These are phyloP conservation scores for Rehmannia glutinosa DNA, from an alignment of 257 asterid genomes.

Conservation along the genomic window DNA sequence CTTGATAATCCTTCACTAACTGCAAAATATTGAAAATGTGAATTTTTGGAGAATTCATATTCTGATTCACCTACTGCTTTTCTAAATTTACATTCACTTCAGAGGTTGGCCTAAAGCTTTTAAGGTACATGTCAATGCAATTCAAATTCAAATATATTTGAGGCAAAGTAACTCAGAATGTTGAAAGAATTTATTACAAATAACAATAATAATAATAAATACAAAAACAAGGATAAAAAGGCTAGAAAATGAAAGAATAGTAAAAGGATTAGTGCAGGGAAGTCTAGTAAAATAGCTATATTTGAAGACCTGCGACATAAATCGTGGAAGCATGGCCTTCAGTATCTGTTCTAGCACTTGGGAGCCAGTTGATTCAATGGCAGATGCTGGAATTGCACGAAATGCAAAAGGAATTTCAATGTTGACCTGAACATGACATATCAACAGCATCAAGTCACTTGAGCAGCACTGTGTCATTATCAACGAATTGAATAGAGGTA, in stretches of 20 bases:
- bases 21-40: conserved; percentile 28
- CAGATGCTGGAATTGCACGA: conserved; percentile 73
- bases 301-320: conserved; percentile 75
- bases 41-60: not conserved
- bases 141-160: not conserved
- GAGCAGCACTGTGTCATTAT: conserved; percentile 7
- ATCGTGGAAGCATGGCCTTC: conserved; percentile 91
- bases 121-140: not conserved
- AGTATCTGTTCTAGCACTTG: conserved; percentile 81
- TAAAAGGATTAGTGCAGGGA: not conserved
- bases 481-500: not conserved
- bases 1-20: conserved; percentile 85
- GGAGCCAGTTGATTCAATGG: conserved; percentile 86
- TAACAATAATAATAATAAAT: not conserved
- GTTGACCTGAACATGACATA: conserved; percentile 56
- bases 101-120: not conserved
- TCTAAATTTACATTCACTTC: not conserved
- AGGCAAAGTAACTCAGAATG: not conserved
- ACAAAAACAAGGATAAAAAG: not conserved
- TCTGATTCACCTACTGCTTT: not conserved
- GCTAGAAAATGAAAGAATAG: not conserved
- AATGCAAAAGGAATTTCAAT: conserved; percentile 88
- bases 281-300: not conserved
- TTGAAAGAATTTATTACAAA: not conserved
- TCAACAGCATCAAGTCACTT: conserved; percentile 14